Evolutionary conservation across 2,329 filamentous ascomycete species (phyloP).

Genomic region (Seiridium cupressi): DNA sequence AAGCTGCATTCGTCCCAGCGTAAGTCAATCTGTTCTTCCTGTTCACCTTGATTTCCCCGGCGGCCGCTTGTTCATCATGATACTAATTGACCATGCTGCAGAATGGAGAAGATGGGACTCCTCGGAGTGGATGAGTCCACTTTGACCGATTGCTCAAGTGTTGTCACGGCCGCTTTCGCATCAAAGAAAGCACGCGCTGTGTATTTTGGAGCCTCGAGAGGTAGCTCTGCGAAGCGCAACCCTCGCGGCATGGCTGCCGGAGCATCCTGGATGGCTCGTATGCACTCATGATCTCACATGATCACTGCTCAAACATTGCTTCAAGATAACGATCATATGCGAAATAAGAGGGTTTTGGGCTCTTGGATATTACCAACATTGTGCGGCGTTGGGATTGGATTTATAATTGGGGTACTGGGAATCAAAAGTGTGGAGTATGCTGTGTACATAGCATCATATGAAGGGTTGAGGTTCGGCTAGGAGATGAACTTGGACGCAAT

Average conservation of each 20-base stretch:
- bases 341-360: too few relatives aligned
- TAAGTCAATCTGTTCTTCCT: conserved; percentile 14
- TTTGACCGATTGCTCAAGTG: conserved; percentile 23
- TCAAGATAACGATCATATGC: too few relatives aligned
- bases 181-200: not conserved
- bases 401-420: too few relatives aligned
- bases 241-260: not conserved
- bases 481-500: too few relatives aligned
- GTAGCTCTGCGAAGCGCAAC: not conserved
- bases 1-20: conserved; percentile 22
- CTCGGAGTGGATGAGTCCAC: conserved; percentile 20
- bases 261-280: not conserved
- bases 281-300: not conserved
- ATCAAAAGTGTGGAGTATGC: too few relatives aligned
- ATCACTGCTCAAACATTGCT: not conserved
- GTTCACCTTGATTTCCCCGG: not conserved
- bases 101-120: conserved; percentile 24
- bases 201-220: not conserved
- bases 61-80: too few relatives aligned
- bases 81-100: conserved; percentile 8
- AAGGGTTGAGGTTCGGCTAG: too few relatives aligned
- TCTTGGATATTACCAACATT: not conserved
- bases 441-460: too few relatives aligned
- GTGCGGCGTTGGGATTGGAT: not conserved
- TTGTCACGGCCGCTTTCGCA: conserved; percentile 21